Evolutionary conservation across 129 eudicot genomes (phyloP).

Genomic region (Artemisia tridentata): DNA sequence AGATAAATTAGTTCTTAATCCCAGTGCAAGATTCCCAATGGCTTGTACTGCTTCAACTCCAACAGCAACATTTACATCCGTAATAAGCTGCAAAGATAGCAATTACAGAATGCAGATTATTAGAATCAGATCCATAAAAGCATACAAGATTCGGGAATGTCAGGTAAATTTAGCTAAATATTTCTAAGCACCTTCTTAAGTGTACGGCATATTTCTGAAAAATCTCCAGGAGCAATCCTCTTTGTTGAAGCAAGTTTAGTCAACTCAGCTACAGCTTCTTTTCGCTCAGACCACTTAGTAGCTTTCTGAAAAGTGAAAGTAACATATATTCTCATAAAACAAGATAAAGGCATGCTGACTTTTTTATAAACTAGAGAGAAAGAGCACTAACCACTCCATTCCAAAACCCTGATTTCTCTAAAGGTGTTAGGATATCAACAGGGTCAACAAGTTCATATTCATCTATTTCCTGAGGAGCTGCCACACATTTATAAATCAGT

Average conservation of each 20-base stretch:
- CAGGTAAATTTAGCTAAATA: background rate
- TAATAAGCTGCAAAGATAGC: conserved; percentile 68
- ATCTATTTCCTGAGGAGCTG: conserved; percentile 96
- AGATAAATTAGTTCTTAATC: conserved; percentile 77
- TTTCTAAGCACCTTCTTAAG: conserved; percentile 63
- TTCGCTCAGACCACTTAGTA: too few species aligned
- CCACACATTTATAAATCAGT: conserved; percentile 27
- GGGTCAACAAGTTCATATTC: conserved; percentile 99
- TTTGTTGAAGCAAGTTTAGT: too few species aligned
- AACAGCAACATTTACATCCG: conserved; percentile 94
- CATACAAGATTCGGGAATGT: background rate
- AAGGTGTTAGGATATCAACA: too few species aligned
- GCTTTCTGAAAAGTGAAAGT: too few species aligned
- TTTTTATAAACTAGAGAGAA: too few species aligned
- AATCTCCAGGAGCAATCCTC: too few species aligned
- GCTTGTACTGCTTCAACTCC: conserved; percentile 97
- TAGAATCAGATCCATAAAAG: background rate
- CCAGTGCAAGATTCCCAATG: conserved; percentile 86
- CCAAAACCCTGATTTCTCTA: too few species aligned
- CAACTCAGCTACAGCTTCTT: too few species aligned
- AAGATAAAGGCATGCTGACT: too few species aligned
- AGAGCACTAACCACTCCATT: too few species aligned
- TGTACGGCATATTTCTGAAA: too few species aligned
- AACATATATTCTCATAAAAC: too few species aligned
- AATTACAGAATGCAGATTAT: conserved; percentile 15